Base-by-base conservation (phyloP, 2,329 filamentous ascomycete species). In the Penicillium hesseltinei region DNA sequence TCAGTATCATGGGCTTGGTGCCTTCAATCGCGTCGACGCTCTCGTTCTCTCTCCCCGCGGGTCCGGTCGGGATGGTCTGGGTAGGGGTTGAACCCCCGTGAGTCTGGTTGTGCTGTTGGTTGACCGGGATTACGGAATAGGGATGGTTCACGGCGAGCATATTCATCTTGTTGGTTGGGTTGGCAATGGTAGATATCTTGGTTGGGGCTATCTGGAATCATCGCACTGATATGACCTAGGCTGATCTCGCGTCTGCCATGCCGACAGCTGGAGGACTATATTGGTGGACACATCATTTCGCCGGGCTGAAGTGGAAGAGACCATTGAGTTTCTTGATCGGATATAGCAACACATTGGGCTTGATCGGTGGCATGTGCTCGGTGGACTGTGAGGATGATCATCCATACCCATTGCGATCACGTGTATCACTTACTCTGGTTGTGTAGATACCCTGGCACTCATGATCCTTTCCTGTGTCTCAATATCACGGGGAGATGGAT, bases 61-160 rank as follows among this genome's bases (percentile, higher is more conserved):
- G 84, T 0, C 83, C 83, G 1, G 82, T 79, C 3, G 84, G 84
- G 4, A 83, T 86, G 78, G 82, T 86, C 53, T 86, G 84, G 83
- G 81, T 81, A 67, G 56, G 45, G 35, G 68, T 63, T 25, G 21
- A 9, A 19, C 23, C 11, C 17, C 19, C 6, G 15, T 29, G 4
- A 21, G 10, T 21, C 54, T 33, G 3, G 25, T 31, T 19, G 31
- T 19, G 8, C 17, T 45, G 4, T 47, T 33, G 13, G 15, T 47
- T 23, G 29, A 45, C 53, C 27, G 42, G 50, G 43, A 53, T 45
- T 10, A 29, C 38, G 33, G 19, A 21, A 5, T 48, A 65, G 64
- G 62, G 60, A 21, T 86, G 83, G 84, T 82, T 86, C 57, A 70
- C 81, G 7, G 83, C 83, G 11, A 82, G 80, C 51, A 75, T 74